Conservation (phyloP, 495 filamentous ascomycete genomes). For the Jackrogersella minutella region DNA sequence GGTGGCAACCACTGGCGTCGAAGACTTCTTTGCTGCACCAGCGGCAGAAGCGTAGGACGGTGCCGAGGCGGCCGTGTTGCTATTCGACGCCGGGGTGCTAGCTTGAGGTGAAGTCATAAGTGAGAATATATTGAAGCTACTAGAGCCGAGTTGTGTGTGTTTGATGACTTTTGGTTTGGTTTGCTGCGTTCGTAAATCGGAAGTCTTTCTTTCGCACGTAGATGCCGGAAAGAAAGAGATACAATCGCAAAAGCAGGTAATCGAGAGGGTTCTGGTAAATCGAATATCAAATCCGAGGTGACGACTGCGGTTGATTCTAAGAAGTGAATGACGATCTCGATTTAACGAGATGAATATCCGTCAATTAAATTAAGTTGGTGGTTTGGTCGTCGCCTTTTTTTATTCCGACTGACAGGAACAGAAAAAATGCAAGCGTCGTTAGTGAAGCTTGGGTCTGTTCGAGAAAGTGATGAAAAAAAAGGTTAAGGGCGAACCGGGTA, state of each 20-base stretch:
- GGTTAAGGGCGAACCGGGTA: slow-evolving; percentile 30
- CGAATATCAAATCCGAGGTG: slow-evolving; percentile 59
- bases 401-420: slow-evolving; percentile 26
- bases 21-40: slow-evolving; percentile 80
- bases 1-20: slow-evolving; percentile 72
- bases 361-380: slow-evolving; percentile 44
- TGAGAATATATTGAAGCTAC: slow-evolving; percentile 45
- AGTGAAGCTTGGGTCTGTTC: slow-evolving; percentile 29
- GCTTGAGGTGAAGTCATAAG: slow-evolving; percentile 62
- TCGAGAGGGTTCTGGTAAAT: slow-evolving; percentile 21
- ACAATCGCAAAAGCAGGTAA: slow-evolving; percentile 26
- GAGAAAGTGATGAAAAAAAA: slow-evolving; percentile 26
- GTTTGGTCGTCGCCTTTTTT: slow-evolving; percentile 30
- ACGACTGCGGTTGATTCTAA: slow-evolving; percentile 31
- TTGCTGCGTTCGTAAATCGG: slow-evolving; percentile 14
- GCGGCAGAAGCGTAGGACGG: slow-evolving; percentile 76
- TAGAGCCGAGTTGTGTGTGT: slow-evolving; percentile 25
- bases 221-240: slow-evolving; percentile 36
- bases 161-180: slow-evolving; percentile 6
- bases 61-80: slow-evolving; percentile 67
- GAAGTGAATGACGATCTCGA: slow-evolving; percentile 38
- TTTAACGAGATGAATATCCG: slow-evolving; percentile 18
- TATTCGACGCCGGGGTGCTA: slow-evolving; percentile 64
- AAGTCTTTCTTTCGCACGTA: slow-evolving; percentile 36
- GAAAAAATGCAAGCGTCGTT: slow-evolving; percentile 34